phyloP scores from a whole-genome alignment of 2,329 filamentous ascomycete genomes.

The Metarhizium humberi region DNA sequence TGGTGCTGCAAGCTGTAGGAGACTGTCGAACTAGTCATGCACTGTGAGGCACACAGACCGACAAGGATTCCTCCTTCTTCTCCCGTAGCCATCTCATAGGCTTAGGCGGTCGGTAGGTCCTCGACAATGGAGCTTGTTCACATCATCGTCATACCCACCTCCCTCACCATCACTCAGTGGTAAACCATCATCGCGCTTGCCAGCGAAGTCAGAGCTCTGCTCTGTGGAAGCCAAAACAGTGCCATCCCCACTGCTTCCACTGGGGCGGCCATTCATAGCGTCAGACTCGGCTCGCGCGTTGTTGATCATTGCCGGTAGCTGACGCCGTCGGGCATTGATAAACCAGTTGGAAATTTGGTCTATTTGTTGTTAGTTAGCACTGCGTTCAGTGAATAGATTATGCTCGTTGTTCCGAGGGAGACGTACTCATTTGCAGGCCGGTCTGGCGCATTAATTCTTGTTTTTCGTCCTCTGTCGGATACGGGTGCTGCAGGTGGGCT shows the following conservation, averaged over 20 bases:
- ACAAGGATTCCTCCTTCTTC: neutral
- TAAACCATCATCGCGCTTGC: slow-evolving; percentile 24
- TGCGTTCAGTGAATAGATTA: neutral
- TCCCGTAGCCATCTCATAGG: neutral
- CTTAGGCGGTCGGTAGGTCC: slow-evolving; percentile 16
- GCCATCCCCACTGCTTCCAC: slow-evolving; percentile 16
- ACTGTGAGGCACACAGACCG: neutral
- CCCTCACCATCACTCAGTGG: slow-evolving; percentile 39
- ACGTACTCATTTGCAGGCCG: slow-evolving; percentile 68
- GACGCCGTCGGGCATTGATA: slow-evolving; percentile 64
- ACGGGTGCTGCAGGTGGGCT: slow-evolving; percentile 69
- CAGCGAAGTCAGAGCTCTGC: slow-evolving; percentile 11
- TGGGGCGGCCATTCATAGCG: slow-evolving; percentile 28
- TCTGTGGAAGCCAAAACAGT: slow-evolving; percentile 30
- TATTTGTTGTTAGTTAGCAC: slow-evolving; percentile 18
- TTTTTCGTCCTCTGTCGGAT: slow-evolving; percentile 83
- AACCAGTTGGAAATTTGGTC: slow-evolving; percentile 74
- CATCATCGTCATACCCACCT: slow-evolving; percentile 35
- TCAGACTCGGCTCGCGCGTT: slow-evolving; percentile 44
- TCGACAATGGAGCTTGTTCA: slow-evolving; percentile 21
- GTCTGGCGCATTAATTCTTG: slow-evolving; percentile 70
- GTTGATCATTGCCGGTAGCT: slow-evolving; percentile 51
- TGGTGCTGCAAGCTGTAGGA: neutral
- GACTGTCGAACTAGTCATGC: neutral
- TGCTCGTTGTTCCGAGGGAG: slow-evolving; percentile 4